phyloP scores from a whole-genome alignment of 371 early-diverging fungal genomes.

The Blastocladiella emersonii region DNA sequence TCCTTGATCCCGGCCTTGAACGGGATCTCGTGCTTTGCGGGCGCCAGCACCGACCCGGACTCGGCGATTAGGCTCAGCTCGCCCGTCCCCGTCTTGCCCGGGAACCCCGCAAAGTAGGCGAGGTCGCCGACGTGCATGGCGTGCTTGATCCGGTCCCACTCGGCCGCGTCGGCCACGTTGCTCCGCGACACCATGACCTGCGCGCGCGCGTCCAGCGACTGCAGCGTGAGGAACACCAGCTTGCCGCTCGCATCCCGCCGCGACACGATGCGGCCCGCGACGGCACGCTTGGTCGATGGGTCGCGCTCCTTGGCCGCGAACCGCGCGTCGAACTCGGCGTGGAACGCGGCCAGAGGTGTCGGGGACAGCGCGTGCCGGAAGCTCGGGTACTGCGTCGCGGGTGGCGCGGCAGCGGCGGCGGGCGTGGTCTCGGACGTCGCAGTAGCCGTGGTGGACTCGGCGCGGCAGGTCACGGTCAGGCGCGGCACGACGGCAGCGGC shows the following conservation, averaged over 20 bases:
- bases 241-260: slow-evolving; percentile 57
- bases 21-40: slow-evolving; percentile 80
- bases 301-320: too few species aligned
- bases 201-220: slow-evolving; percentile 32
- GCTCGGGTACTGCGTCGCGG: too few species aligned
- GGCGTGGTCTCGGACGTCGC: too few species aligned
- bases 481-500: too few species aligned
- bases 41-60: slow-evolving; percentile 55
- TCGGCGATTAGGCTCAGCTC: slow-evolving; percentile 63
- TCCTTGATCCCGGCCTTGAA: slow-evolving; percentile 43
- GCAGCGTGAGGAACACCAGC: slow-evolving; percentile 55
- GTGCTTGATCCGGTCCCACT: slow-evolving; percentile 29
- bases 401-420: too few species aligned
- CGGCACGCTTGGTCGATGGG: neutral
- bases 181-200: slow-evolving; percentile 52
- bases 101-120: slow-evolving; percentile 49
- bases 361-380: too few species aligned
- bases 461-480: too few species aligned
- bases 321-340: too few species aligned
- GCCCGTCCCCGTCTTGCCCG: slow-evolving; percentile 69
- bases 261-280: slow-evolving; percentile 36
- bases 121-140: slow-evolving; percentile 48
- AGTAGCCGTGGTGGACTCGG: too few species aligned
- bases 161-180: slow-evolving; percentile 24
- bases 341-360: too few species aligned